A percentile compares a stretch with the other conserved stretches of the same genome.
Conservation (phyloP, 768 basidiomycete genomes). For the Suillus subluteus region DNA sequence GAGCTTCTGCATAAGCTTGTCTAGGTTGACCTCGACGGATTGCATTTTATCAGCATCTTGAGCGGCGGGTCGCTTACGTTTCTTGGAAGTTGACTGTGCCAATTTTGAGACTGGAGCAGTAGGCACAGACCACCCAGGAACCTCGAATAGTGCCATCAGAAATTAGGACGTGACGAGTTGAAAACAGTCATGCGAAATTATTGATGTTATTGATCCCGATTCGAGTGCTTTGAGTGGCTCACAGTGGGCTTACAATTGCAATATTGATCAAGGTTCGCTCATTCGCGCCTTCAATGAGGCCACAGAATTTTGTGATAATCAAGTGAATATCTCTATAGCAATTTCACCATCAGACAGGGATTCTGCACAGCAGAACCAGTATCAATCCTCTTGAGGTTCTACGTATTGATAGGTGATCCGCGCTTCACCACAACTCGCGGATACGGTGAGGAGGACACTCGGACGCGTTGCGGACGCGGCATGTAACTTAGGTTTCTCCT, state of each 20-base stretch:
- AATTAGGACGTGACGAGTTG: neutral
- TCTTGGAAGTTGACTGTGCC: constrained; percentile 47
- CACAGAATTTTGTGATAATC: neutral
- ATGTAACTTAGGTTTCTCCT: constrained; percentile 3
- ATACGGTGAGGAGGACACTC: neutral
- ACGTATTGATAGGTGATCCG: neutral
- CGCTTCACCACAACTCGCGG: constrained; percentile 4
- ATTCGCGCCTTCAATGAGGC: neutral
- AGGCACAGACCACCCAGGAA: constrained; percentile 70
- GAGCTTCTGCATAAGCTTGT: constrained; percentile 61
- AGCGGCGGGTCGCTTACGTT: constrained; percentile 51
- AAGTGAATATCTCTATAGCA: neutral
- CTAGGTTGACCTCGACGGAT: constrained; percentile 54
- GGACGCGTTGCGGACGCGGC: neutral
- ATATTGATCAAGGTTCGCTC: neutral
- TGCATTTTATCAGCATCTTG: constrained; percentile 42
- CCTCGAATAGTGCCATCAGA: constrained; percentile 58
- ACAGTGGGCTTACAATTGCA: neutral
- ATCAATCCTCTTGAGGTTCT: neutral
- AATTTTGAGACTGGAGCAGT: constrained; percentile 43
- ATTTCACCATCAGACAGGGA: constrained; percentile 1
- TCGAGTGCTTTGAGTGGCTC: neutral
- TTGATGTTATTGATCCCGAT: neutral
- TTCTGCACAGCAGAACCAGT: neutral
- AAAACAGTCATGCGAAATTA: neutral